phyloP scores from a whole-genome alignment of 768 basidiomycete genomes.

The Sarcomyxa edulis region DNA sequence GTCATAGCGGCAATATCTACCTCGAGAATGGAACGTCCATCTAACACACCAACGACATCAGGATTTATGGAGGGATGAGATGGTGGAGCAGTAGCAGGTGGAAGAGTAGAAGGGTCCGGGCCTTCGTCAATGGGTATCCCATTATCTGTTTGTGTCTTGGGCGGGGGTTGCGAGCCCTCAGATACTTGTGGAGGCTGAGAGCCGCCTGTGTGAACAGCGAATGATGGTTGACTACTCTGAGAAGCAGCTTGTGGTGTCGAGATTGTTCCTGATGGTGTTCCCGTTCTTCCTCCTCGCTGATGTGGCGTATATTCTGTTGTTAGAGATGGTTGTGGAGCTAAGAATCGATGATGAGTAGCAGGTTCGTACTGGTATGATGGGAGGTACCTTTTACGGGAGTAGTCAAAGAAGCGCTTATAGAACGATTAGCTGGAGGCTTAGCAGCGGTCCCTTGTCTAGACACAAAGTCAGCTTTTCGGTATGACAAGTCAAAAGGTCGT shows the following conservation, averaged over 20 bases:
- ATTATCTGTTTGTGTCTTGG: slow-evolving; percentile 14
- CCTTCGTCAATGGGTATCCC: slow-evolving; percentile 36
- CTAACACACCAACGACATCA: slow-evolving; percentile 54
- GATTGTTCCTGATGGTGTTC: slow-evolving; percentile 16
- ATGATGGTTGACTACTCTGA: too few relatives aligned
- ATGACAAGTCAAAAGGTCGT: too few relatives aligned
- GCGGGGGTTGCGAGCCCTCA: slow-evolving; percentile 15
- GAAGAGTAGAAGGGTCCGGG: slow-evolving; percentile 59
- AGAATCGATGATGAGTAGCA: slow-evolving; percentile 6
- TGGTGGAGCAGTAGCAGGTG: slow-evolving; percentile 63
- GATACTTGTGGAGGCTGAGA: too few relatives aligned
- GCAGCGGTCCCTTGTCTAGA: slow-evolving; percentile 29
- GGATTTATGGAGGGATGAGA: slow-evolving; percentile 80
- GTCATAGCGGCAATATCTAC: slow-evolving; percentile 69
- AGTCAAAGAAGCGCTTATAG: slow-evolving; percentile 18
- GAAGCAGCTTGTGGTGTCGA: too few relatives aligned
- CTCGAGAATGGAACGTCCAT: slow-evolving; percentile 80
- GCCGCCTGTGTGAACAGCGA: too few relatives aligned
- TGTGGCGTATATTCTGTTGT: slow-evolving; percentile 83
- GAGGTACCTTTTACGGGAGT: slow-evolving; percentile 27
- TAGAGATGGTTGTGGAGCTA: slow-evolving; percentile 50
- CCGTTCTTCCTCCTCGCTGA: slow-evolving; percentile 46
- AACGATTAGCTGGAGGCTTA: slow-evolving; percentile 24
- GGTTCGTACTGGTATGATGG: neutral
- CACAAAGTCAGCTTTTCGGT: too few relatives aligned